Base-by-base conservation (phyloP, 2,329 filamentous ascomycete species). In the Xylaria sp. region DNA sequence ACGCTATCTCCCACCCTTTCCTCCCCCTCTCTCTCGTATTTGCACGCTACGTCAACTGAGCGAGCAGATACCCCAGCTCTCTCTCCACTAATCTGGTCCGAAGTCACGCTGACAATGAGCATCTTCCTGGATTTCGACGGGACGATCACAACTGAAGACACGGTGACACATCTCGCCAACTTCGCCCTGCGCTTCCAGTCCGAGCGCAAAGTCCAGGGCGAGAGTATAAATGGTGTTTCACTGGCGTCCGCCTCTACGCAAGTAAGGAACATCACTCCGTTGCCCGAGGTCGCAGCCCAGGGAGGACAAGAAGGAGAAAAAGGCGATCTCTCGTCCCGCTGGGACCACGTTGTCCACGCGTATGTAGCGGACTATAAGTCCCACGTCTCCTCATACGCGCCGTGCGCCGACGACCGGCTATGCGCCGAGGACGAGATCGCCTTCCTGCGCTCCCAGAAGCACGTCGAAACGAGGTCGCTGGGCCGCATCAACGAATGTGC, bases 51-150 rank as follows among this genome's bases (percentile, higher is more conserved):
- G n/a, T 45, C 31, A n/a, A 42, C 17, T 36, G 17, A 15, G 20
- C 10, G 27, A 36, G 39, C 38, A n/a, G 20, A 44, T 42, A 56
- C 47, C 33, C 51, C 27, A 54, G 42, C 25, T 36, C 45, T 27
- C 7, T 27, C 36, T 31, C 29, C 38, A 9, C 50, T 29, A 31
- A 13, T 50, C 17, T 56, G 29, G 25, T 44, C 15, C 20, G 29
- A 51, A 31, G 27, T 17, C 20, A 36, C 10, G 25, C 11, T 22
- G 13, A 65, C 66, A 66, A 71, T 72, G 69, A 70, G 61, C 68
- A 77, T 89, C 45, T 74, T 88, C 39, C 80, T 89, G 22, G 86
- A 89, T 72, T 89, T 89, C 74, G 86, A 89, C 75, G 85, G 85
- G 66, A 89, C 86, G 17, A 87, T 89, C 69, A 88, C 86, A 20